phyloP scores from a whole-genome alignment of 129 eudicot genomes.

The Pulicaria dysenterica region DNA sequence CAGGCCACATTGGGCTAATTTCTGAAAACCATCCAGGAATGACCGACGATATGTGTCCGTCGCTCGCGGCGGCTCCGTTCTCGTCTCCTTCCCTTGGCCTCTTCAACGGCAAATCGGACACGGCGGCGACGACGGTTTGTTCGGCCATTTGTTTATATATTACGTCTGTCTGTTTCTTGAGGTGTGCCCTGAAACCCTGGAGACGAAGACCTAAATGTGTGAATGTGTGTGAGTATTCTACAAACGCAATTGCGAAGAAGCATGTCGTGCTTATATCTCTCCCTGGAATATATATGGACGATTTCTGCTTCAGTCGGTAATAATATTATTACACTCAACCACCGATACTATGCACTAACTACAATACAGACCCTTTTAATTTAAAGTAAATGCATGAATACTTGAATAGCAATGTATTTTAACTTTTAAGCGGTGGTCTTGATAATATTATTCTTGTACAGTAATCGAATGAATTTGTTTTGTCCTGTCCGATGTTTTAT shows the following conservation, averaged over 20 bases:
- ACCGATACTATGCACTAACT: neutral
- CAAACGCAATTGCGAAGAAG: slow-evolving; percentile 6
- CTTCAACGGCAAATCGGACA: slow-evolving; percentile 45
- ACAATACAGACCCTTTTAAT: slow-evolving; percentile 15
- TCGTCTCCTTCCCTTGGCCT: slow-evolving; percentile 49
- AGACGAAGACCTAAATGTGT: slow-evolving; percentile 2
- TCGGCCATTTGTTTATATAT: slow-evolving; percentile 35
- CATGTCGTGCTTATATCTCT: slow-evolving; percentile 14
- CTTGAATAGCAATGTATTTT: neutral
- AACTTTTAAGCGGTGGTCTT: no score
- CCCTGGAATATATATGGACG: slow-evolving; percentile 3
- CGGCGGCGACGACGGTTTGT: slow-evolving; percentile 38
- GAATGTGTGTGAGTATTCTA: slow-evolving; percentile 22
- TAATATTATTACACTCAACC: slow-evolving; percentile 10
- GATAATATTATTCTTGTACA: no score
- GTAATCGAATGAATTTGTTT: no score
- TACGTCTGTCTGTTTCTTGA: slow-evolving; percentile 25
- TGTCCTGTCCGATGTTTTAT: no score
- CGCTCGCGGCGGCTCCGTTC: slow-evolving; percentile 18
- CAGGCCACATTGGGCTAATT: slow-evolving; percentile 99
- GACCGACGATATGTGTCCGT: slow-evolving; percentile 49
- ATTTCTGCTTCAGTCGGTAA: slow-evolving; percentile 12
- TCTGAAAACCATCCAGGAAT: slow-evolving; percentile 98
- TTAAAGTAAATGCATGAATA: neutral
- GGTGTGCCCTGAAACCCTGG: slow-evolving; percentile 4